These are phyloP conservation scores for Papilionanthe hybrid DNA, from an alignment of 116 monocot species.

Conservation along the genomic window DNA sequence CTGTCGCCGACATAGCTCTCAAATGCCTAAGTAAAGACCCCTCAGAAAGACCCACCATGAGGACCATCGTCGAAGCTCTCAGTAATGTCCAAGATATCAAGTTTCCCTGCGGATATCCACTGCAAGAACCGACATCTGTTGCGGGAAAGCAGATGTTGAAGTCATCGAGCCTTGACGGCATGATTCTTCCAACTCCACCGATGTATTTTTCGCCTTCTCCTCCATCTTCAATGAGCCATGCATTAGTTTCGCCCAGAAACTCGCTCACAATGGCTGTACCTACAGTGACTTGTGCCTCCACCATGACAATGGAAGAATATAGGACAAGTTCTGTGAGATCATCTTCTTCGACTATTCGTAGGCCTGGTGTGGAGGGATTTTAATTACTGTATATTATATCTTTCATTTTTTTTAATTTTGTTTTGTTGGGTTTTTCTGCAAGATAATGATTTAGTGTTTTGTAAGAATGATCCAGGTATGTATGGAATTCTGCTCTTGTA, in stretches of 20 bases:
- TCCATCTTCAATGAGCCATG: constrained; percentile 27
- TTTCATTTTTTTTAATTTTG: constrained; percentile 12
- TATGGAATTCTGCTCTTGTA: neutral
- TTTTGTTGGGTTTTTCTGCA: constrained; percentile 15
- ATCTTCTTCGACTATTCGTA: constrained; percentile 15
- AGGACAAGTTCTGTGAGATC: constrained; percentile 21
- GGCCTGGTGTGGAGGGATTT: constrained; percentile 68
- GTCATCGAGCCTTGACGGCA: constrained; percentile 66
- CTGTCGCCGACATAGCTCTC: constrained; percentile 64
- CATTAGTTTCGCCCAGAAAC: constrained; percentile 35
- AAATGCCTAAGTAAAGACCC: constrained; percentile 82
- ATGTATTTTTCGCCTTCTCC: constrained; percentile 38
- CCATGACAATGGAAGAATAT: constrained; percentile 34
- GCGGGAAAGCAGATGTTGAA: constrained; percentile 62
- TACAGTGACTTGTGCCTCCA: constrained; percentile 49
- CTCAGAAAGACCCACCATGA: constrained; percentile 87
- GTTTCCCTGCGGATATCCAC: constrained; percentile 51
- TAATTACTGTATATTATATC: constrained; percentile 27
- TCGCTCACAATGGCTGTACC: constrained; percentile 28
- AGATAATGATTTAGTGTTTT: neutral
- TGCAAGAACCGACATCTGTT: constrained; percentile 63
- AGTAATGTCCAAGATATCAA: constrained; percentile 72
- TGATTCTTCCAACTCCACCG: constrained; percentile 24
- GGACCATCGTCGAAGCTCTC: constrained; percentile 58
- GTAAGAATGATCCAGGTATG: neutral